Conservation (phyloP, 2,329 filamentous ascomycete species). For the Apiospora hydei region DNA sequence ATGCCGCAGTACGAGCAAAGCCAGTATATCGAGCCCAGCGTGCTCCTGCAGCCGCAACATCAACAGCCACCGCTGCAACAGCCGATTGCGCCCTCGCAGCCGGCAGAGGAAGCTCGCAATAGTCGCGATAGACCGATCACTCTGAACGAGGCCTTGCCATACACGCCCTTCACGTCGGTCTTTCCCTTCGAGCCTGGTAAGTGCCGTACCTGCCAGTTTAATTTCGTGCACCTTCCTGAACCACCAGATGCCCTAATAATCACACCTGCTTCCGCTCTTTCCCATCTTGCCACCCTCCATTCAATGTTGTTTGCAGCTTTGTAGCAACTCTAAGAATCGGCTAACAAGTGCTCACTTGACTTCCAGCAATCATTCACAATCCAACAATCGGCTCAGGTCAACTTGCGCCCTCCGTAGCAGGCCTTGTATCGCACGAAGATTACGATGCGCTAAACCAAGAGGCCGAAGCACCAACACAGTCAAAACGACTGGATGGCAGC, state of each 20-base stretch:
- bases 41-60: slow-evolving; percentile 29
- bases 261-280: background rate
- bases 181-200: slow-evolving; percentile 79
- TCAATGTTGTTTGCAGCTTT: background rate
- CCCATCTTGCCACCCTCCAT: background rate
- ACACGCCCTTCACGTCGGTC: slow-evolving; percentile 81
- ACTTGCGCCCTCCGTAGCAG: slow-evolving; percentile 57
- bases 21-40: slow-evolving; percentile 29
- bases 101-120: slow-evolving; percentile 12
- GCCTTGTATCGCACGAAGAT: slow-evolving; percentile 59
- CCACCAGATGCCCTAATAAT: background rate
- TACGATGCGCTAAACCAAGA: slow-evolving; percentile 77
- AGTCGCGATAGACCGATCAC: slow-evolving; percentile 57
- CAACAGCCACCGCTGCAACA: slow-evolving; percentile 17
- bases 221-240: slow-evolving; percentile 3
- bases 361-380: slow-evolving; percentile 69
- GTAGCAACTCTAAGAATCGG: background rate
- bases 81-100: background rate
- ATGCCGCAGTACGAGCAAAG: slow-evolving; percentile 33
- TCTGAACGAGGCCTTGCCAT: slow-evolving; percentile 80
- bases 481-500: slow-evolving; percentile 73
- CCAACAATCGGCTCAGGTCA: slow-evolving; percentile 66
- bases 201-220: slow-evolving; percentile 35
- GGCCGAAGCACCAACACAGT: slow-evolving; percentile 62
- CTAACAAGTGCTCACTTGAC: background rate